Evolutionary conservation across 495 filamentous ascomycete genomes (phyloP).

Genomic region (Cercophora newfieldiana): DNA sequence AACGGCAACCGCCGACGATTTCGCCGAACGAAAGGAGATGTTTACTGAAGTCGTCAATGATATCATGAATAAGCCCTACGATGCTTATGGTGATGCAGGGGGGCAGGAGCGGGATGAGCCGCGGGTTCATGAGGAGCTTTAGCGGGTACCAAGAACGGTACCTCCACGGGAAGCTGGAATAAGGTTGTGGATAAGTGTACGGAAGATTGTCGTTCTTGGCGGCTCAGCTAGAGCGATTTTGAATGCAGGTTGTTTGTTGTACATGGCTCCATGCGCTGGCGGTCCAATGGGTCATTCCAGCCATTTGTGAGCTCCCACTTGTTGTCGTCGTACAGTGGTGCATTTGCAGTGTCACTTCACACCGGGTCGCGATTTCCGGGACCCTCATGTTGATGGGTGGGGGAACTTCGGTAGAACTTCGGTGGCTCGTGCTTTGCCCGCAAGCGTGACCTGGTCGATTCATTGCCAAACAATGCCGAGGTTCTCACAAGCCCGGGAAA

Average conservation of each 20-base stretch:
- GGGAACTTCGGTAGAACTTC: background rate
- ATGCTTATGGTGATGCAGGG: constrained; percentile 32
- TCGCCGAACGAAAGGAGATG: constrained; percentile 96
- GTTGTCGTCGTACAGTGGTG: no score
- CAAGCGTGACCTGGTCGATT: background rate
- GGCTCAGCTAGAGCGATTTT: background rate
- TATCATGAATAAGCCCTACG: constrained; percentile 90
- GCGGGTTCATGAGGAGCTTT: constrained; percentile 17
- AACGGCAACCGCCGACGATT: constrained; percentile 82
- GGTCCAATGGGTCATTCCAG: no score
- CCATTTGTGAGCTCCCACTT: no score
- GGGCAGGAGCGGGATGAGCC: background rate
- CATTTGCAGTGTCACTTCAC: no score
- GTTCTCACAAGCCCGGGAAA: constrained; percentile 7
- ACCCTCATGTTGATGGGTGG: no score
- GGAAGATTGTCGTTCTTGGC: background rate
- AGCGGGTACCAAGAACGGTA: background rate
- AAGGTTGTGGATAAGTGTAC: background rate
- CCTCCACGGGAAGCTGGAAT: background rate
- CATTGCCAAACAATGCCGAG: constrained; percentile 10
- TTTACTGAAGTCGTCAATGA: constrained; percentile 86
- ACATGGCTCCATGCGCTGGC: no score
- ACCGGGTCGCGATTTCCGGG: no score
- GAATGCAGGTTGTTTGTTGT: no score
- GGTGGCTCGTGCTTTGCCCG: background rate